phyloP scores from a whole-genome alignment of 257 asterid species.

The Coffea eugenioides region DNA sequence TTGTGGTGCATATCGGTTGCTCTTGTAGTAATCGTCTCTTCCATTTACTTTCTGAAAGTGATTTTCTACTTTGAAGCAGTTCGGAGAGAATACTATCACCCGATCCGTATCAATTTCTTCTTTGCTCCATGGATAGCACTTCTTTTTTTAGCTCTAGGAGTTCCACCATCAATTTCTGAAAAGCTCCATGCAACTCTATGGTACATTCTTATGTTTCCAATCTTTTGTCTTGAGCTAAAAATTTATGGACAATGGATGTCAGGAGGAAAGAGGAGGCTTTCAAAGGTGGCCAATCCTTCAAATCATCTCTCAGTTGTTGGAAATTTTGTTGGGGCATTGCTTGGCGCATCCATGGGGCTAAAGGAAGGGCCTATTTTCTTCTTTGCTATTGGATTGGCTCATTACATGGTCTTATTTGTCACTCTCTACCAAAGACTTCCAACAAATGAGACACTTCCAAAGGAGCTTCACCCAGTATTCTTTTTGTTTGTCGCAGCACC shows the following conservation, averaged over 20 bases:
- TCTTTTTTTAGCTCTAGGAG: slow-evolving; percentile 61
- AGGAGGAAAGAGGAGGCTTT: slow-evolving; percentile 80
- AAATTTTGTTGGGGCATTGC: slow-evolving; percentile 83
- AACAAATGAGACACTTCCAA: slow-evolving; percentile 82
- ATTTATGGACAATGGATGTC: slow-evolving; percentile 98
- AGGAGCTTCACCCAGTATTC: slow-evolving; percentile 93
- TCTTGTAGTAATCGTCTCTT: slow-evolving; percentile 38
- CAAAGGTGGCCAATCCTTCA: slow-evolving; percentile 90
- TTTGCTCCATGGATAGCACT: slow-evolving; percentile 86
- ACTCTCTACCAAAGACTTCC: slow-evolving; percentile 95
- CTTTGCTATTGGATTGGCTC: slow-evolving; percentile 92
- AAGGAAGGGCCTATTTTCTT: slow-evolving; percentile 88
- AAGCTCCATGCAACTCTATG: slow-evolving; percentile 44
- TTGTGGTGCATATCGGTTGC: slow-evolving; percentile 65
- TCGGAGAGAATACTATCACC: slow-evolving; percentile 92
- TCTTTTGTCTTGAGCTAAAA: slow-evolving; percentile 65
- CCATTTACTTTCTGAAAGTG: slow-evolving; percentile 52
- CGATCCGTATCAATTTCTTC: slow-evolving; percentile 86
- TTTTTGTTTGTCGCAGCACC: slow-evolving; percentile 92
- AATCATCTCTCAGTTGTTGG: slow-evolving; percentile 79
- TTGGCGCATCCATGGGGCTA: slow-evolving; percentile 86
- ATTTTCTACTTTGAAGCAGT: slow-evolving; percentile 88
- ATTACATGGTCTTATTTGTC: slow-evolving; percentile 72
- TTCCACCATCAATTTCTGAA: slow-evolving; percentile 49
- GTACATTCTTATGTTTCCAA: slow-evolving; percentile 79